Conservation (phyloP, 2,329 filamentous ascomycete species). For the Curvularia spicifera region DNA sequence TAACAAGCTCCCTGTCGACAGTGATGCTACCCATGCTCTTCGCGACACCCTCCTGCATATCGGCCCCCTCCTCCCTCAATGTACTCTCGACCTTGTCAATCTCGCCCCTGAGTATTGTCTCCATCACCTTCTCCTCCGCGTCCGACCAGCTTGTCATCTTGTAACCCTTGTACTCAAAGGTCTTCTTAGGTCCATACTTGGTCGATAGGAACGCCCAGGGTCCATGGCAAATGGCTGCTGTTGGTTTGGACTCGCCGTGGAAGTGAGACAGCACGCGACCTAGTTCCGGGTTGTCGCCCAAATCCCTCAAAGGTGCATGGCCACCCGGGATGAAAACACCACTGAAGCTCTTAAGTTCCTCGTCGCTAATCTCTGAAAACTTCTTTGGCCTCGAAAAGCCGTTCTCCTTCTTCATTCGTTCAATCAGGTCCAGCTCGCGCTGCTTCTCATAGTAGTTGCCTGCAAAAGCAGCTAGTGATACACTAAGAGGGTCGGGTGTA, state of each 20-base stretch:
- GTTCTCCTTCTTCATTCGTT: slow-evolving; percentile 55
- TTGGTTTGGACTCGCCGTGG: slow-evolving; percentile 51
- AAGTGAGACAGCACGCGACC: slow-evolving; percentile 54
- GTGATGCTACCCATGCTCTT: slow-evolving; percentile 53
- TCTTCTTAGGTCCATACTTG: slow-evolving; percentile 40
- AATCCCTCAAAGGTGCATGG: slow-evolving; percentile 53
- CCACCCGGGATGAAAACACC: slow-evolving; percentile 57
- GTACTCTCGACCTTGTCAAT: slow-evolving; percentile 52
- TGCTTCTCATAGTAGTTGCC: slow-evolving; percentile 56
- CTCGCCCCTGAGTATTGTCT: slow-evolving; percentile 52
- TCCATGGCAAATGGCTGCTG: slow-evolving; percentile 56
- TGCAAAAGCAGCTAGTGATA: slow-evolving; percentile 52
- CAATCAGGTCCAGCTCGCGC: slow-evolving; percentile 51
- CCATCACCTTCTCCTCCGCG: slow-evolving; percentile 56
- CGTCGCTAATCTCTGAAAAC: slow-evolving; percentile 51
- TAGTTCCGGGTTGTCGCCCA: slow-evolving; percentile 52
- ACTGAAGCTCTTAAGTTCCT: slow-evolving; percentile 48
- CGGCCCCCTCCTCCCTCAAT: slow-evolving; percentile 50
- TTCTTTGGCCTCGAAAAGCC: slow-evolving; percentile 50
- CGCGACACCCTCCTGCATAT: slow-evolving; percentile 53
- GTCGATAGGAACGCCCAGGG: slow-evolving; percentile 56
- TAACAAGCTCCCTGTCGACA: slow-evolving; percentile 51
- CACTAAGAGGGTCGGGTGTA: slow-evolving; percentile 52
- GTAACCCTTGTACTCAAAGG: slow-evolving; percentile 56
- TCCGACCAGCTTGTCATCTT: slow-evolving; percentile 56